Evolutionary conservation across 2,329 filamentous ascomycete genomes (phyloP).

Genomic region (Trichophyton rubrum): DNA sequence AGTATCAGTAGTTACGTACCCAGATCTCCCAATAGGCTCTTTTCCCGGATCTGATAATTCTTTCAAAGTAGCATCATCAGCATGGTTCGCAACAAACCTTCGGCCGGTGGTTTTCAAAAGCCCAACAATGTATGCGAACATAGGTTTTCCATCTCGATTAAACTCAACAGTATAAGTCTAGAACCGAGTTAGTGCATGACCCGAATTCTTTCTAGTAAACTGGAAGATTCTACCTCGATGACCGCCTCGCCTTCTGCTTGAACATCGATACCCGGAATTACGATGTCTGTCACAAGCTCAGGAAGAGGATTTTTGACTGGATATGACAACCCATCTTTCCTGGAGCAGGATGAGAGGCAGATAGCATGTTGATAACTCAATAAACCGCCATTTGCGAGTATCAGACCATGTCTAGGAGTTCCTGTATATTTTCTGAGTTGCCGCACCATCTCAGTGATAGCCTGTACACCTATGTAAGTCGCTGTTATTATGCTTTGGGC

Average conservation of each 20-base stretch:
- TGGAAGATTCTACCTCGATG: slow-evolving; percentile 38
- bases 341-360: slow-evolving; percentile 41
- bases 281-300: slow-evolving; percentile 28
- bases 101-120: slow-evolving; percentile 35
- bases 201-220: not conserved
- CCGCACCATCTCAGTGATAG: slow-evolving; percentile 44
- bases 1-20: slow-evolving; percentile 28
- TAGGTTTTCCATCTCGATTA: slow-evolving; percentile 38
- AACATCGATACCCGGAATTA: slow-evolving; percentile 30
- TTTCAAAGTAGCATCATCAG: slow-evolving; percentile 37
- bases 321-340: slow-evolving; percentile 31
- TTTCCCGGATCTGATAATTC: slow-evolving; percentile 31
- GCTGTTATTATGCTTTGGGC: not conserved
- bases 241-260: slow-evolving; percentile 39
- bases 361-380: slow-evolving; percentile 54
- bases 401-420: slow-evolving; percentile 37
- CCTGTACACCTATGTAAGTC: slow-evolving; percentile 19
- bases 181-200: slow-evolving; percentile 6
- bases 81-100: slow-evolving; percentile 48
- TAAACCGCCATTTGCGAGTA: slow-evolving; percentile 54
- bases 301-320: slow-evolving; percentile 38
- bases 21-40: slow-evolving; percentile 40
- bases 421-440: slow-evolving; percentile 38
- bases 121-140: slow-evolving; percentile 41
- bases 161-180: slow-evolving; percentile 52